Evolutionary conservation across 331 rosid genomes (phyloP).

Genomic region (Ulmus americana): DNA sequence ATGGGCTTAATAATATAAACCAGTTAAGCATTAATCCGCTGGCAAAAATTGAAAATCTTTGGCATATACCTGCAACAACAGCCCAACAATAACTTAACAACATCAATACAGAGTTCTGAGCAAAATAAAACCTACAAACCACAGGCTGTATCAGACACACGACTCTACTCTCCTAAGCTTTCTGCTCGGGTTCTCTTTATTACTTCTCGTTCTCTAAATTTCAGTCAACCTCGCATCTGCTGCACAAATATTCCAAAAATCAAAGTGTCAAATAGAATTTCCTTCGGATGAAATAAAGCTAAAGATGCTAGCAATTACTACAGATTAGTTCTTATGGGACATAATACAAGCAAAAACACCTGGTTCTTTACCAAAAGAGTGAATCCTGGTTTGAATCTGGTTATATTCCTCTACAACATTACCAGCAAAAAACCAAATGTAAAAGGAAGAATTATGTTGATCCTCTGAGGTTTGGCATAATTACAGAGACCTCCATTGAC

Average conservation of each 20-base stretch:
- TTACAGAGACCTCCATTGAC: no score
- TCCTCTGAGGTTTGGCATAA: no score
- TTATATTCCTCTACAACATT: no score
- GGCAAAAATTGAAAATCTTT: not conserved
- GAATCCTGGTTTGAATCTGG: not conserved
- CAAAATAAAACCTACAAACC: not conserved
- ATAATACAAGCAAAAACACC: not conserved
- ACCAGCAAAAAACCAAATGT: no score
- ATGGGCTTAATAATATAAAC: not conserved
- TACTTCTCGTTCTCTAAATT: conserved; percentile 16
- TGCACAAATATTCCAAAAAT: conserved; percentile 22
- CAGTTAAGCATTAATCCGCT: not conserved
- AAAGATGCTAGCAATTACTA: not conserved
- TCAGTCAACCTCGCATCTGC: conserved; percentile 37
- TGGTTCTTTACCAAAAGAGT: not conserved
- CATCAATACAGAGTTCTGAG: not conserved
- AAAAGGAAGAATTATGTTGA: no score
- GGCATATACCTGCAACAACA: not conserved
- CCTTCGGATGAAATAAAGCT: not conserved
- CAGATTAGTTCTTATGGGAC: not conserved
- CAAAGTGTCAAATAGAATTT: not conserved
- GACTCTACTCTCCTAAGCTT: conserved; percentile 24
- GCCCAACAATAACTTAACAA: conserved; percentile 19
- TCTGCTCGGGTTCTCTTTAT: conserved; percentile 1
- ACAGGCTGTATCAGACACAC: conserved; percentile 21